Percentiles rank a stretch among this genome's conserved stretches.
Evolutionary conservation across 2,329 filamentous ascomycete species (phyloP).

Genomic region (Fusarium sp.): DNA sequence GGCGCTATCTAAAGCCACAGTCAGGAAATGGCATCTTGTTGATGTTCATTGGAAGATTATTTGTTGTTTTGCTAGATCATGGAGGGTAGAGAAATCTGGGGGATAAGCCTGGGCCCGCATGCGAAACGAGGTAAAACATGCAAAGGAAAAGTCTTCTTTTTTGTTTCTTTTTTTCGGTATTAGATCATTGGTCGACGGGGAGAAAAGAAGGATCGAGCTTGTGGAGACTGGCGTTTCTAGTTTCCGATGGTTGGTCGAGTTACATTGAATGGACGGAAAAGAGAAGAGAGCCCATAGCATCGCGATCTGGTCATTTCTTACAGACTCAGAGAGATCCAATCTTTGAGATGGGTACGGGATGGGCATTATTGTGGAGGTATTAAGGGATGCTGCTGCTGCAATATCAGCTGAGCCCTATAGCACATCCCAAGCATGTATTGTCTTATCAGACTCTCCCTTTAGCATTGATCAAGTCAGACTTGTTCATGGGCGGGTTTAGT

Average conservation of each 20-base stretch:
- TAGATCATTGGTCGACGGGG: constrained; percentile 17
- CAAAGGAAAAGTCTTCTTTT: constrained; percentile 13
- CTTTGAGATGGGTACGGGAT: neutral
- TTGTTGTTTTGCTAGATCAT: constrained; percentile 4
- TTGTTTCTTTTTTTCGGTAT: constrained; percentile 22
- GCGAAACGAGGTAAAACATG: constrained; percentile 21
- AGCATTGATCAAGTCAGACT: neutral
- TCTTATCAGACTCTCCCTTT: neutral
- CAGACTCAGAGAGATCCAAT: neutral
- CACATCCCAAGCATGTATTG: constrained; percentile 6
- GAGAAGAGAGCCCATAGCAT: constrained; percentile 12
- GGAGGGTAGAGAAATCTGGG: constrained; percentile 24
- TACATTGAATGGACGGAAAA: neutral
- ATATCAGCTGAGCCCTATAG: constrained; percentile 18
- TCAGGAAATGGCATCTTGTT: constrained; percentile 4
- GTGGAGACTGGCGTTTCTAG: constrained; percentile 26
- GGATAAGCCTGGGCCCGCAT: neutral
- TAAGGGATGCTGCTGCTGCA: neutral
- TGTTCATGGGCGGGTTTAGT: constrained; percentile 13
- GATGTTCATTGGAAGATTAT: constrained; percentile 5
- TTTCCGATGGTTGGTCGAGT: constrained; percentile 12
- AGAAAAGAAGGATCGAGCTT: constrained; percentile 19
- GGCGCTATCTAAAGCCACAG: neutral
- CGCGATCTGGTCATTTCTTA: constrained; percentile 19
- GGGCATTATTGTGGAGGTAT: neutral